These are phyloP conservation scores for Skeletonema potamos DNA, from an alignment of 108 stramenopile species.

Conservation along the genomic window DNA sequence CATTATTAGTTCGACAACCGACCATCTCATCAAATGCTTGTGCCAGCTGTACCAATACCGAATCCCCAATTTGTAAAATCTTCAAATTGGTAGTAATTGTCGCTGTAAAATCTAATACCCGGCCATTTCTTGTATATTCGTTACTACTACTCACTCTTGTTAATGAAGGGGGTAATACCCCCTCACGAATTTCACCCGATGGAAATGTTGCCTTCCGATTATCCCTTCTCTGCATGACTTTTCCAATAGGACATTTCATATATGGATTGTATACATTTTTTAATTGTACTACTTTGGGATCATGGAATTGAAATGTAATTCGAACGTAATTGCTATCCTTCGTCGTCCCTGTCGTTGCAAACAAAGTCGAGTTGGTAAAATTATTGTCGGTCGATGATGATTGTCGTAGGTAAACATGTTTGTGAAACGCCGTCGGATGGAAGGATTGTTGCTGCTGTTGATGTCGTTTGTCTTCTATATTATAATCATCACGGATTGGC, in stretches of 20 bases:
- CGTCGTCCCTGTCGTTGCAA: not conserved
- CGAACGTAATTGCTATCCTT: not conserved
- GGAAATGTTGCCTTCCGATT: not conserved
- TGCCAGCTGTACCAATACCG: conserved; percentile 35
- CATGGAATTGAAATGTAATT: conserved; percentile 12
- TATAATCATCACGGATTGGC: too few species aligned
- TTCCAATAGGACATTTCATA: not conserved
- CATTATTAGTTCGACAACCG: not conserved
- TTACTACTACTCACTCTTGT: not conserved
- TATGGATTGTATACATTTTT: not conserved
- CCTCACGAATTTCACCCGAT: conserved; percentile 2
- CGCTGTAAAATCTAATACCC: conserved; percentile 34
- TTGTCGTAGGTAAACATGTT: not conserved
- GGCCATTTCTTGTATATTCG: conserved; percentile 5
- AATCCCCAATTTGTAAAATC: conserved; percentile 43
- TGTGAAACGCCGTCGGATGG: not conserved
- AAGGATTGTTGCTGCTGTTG: not conserved
- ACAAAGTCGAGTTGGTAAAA: not conserved
- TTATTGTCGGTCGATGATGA: not conserved
- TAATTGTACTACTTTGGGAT: not conserved
- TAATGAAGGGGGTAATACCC: not conserved
- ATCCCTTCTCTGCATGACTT: not conserved
- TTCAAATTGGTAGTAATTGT: conserved; percentile 28
- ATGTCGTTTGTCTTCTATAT: too few species aligned
- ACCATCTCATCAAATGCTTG: conserved; percentile 37